phyloP scores from a whole-genome alignment of 2,329 filamentous ascomycete species.

The Aspergillus aculeatinus region DNA sequence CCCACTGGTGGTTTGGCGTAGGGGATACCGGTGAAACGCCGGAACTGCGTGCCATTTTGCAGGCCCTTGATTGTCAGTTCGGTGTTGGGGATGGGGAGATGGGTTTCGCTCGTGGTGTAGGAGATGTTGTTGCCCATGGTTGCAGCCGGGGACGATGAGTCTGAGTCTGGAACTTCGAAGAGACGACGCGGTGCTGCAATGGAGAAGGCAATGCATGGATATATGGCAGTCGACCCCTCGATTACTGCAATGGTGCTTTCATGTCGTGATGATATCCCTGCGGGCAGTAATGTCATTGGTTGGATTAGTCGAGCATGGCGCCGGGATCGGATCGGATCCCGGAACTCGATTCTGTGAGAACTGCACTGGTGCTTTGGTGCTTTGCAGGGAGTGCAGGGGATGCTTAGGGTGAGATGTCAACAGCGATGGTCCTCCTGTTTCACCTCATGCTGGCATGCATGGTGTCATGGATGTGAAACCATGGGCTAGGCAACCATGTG shows the following conservation, averaged over 20 bases:
- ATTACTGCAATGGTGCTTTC: not conserved
- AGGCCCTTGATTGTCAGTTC: conserved; percentile 17
- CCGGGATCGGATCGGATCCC: not conserved
- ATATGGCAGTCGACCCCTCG: not conserved
- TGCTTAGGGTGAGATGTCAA: too few species aligned
- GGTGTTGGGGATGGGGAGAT: conserved; percentile 3
- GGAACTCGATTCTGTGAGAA: not conserved
- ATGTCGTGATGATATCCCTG: not conserved
- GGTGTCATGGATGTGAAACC: too few species aligned
- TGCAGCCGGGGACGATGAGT: not conserved
- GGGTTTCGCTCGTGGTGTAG: conserved; percentile 11
- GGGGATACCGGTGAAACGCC: conserved; percentile 36
- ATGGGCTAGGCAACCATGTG: too few species aligned
- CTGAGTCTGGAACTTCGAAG: too few species aligned
- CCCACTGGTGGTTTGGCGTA: conserved; percentile 44
- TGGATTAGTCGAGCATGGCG: not conserved
- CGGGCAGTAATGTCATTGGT: not conserved
- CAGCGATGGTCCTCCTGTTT: too few species aligned
- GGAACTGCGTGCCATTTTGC: conserved; percentile 26
- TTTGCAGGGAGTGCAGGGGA: too few species aligned
- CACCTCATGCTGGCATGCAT: too few species aligned
- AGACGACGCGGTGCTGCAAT: too few species aligned
- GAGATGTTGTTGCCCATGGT: conserved; percentile 17
- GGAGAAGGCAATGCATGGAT: not conserved
- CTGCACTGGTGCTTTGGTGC: not conserved